Evolutionary conservation across 192 early-diverging fungal species (phyloP), one percentile per base, ranked within the genome.

Genomic region (Linnemannia zychae): DNA sequence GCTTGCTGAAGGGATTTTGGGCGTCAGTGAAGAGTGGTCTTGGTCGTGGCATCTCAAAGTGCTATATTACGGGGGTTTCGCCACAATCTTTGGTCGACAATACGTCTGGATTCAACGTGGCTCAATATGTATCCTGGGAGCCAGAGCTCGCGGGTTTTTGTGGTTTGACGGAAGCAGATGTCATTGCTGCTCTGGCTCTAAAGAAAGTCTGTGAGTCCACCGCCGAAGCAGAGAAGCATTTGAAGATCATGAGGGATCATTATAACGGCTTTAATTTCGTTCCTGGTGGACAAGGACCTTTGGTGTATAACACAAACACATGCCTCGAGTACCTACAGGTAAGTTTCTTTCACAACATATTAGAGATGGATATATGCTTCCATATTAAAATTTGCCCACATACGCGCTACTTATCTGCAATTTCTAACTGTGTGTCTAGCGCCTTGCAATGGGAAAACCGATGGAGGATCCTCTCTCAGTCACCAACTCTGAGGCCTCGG

Each of bases 261-360:
- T 86, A 72, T 68, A 75, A 75, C 46, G 78, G 78, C 78, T 86
- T 76, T 18, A 74, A 80, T 46, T 80, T 86, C 48, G 77, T 74
- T 79, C 84, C 78, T 38, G 50, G 65, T 2, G 73, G 69, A 76
- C 69, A 24, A 67, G 84, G 78, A 37, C 78, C 77, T 37, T 80
- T 72, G 74, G 67, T 47, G 50, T 86, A 70, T 63, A 80, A 80
- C 73, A 86, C 84, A 66, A 86, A 73, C 71, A 72, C 74, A 76
- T 86, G 77, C 63, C 78, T 86, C 38, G 74, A 86, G 78, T 86
- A 86, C 69, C 74, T 86, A 40, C 84, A 79, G 78, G 84, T 86
- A 47, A 33, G 76, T 48, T 67, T 74, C 60, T 69, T 65, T 78
- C 31, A 65, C 31, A 72, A 76, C 28, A 65, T 37, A 68, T 72